phyloP scores from a whole-genome alignment of 495 filamentous ascomycete species.

The Durotheca rogersii region DNA sequence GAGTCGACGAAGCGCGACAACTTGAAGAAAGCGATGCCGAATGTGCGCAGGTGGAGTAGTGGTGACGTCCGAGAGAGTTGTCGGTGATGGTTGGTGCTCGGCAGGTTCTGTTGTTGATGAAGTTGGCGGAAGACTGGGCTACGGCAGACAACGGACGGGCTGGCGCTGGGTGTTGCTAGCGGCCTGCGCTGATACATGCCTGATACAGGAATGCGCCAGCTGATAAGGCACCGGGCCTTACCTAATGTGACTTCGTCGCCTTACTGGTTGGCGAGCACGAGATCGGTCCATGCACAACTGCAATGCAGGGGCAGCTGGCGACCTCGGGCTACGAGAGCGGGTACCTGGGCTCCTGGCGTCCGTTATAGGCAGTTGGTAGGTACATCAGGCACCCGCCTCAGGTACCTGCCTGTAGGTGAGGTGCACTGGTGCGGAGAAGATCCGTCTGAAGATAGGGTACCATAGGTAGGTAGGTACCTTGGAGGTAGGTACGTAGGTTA shows the following conservation, averaged over 20 bases:
- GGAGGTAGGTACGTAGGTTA: too few species aligned
- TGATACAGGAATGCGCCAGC: conserved; percentile 12
- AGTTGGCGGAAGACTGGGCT: conserved; percentile 15
- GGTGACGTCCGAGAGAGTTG: too few species aligned
- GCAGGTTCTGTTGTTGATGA: conserved; percentile 17
- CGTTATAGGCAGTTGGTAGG: too few species aligned
- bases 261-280: conserved; percentile 13
- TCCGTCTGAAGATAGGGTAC: too few species aligned
- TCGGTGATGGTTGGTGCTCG: conserved; percentile 1
- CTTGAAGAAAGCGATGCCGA: not conserved
- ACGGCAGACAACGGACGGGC: not conserved
- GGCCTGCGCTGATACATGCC: conserved; percentile 22
- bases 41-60: too few species aligned
- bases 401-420: too few species aligned
- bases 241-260: conserved; percentile 1
- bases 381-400: too few species aligned
- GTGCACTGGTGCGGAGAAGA: too few species aligned
- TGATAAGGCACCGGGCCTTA: conserved; percentile 20
- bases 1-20: too few species aligned
- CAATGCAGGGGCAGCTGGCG: conserved; percentile 11
- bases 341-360: too few species aligned
- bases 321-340: too few species aligned
- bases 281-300: conserved; percentile 14
- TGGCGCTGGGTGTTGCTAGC: conserved; percentile 15
- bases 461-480: too few species aligned